Base-by-base conservation (phyloP, 148 eudicot species). In the Euryodendron excelsum region DNA sequence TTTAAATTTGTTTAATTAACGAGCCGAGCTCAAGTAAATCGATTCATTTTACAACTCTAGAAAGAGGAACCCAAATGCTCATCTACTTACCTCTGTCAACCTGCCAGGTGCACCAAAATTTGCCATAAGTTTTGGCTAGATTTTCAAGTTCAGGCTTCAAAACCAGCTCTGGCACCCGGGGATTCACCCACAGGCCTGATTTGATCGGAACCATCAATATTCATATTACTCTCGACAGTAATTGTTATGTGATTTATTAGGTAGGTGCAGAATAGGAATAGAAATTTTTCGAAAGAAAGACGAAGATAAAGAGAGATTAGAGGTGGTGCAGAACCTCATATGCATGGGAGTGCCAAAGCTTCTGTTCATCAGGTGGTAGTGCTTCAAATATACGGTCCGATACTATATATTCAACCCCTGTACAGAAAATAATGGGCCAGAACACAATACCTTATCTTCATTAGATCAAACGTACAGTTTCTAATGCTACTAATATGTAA, bases 101-200 rank as follows among this genome's bases (percentile, higher is more conserved):
- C 75, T 91, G 97, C 94, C 97, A 92, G 2, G 94, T 90, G 87
- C 92, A 90, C 97, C 97, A 92, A 45, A 89, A 92, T 80, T 92
- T 90, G 44, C 97, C 97, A 64, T 89, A 92, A 11, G 88, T 90
- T 48, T 82, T 79, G 37, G 91, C 90, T 0, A 90, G 61, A 53
- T 79, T 83, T 15, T 81, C 79, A 15, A 91, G 90, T 66, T 89
- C 96, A 0, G 83, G 78, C 84, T 83, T 91, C 12, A 72, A 80
- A 20, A 87, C 53, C 75, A 88, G 75, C 83, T 90, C 96, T 1
- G 96, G 93, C 4, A 90, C 89, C 17, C 93, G 70, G 11, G 93
- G 96, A 61, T 75, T 86, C 63, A 91, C 80, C 91, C 89, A 88
- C 30, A 90, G 37, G 33, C 96, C 96, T 33, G 93, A 84, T 63